Base-by-base conservation (phyloP, 2,329 filamentous ascomycete genomes). In the Cercospora sojina region DNA sequence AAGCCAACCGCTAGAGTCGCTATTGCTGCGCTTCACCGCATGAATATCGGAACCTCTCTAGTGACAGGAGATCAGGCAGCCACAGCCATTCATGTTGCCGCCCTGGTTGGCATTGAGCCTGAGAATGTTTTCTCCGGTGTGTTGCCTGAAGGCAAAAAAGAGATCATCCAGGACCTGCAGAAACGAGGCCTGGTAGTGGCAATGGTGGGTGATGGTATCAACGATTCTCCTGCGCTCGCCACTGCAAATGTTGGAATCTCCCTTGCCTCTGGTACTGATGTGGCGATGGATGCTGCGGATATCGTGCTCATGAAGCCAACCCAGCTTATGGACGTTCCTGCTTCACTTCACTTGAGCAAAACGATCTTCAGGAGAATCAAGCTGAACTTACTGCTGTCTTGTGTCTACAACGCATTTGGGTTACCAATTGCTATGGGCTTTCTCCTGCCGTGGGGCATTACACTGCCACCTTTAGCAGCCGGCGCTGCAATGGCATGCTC, bases 131-230 rank as follows among this genome's bases (percentile, higher is more conserved):
- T 90, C 75, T 92, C 95, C 12, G 91, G 91, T n/a, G 91, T 94
- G 57, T 92, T 91, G 3, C 95, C 95, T 0, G 90, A 92, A 70
- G 91, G 96, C 80, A 99, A 99, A 78, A 93, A 96, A 77, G 83
- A 86, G 29, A 96, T 98, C 72, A 85, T 99, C 73, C 86, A 88
- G 59, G 82, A 90, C 62, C 85, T 98, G 18, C 92, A 97, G 80
- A 82, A 84, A 0, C 79, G 84, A 59, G 92, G 92, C 67, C 87
- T 93, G 73, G 83, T 90, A 59, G 92, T 98, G 27, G 95, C 92
- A 72, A 99, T 99, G 95, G 93, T 98, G 13, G 93, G 95, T 61
- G 95, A 99, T 78, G 95, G 95, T 49, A 97, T 99, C 85, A 99
- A 99, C 79, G 95, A 99, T 81, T 97, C 93, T 0, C 95, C 95